Conservation (phyloP, 805 yeast species). For the Sugiyamaella chiloensis region DNA sequence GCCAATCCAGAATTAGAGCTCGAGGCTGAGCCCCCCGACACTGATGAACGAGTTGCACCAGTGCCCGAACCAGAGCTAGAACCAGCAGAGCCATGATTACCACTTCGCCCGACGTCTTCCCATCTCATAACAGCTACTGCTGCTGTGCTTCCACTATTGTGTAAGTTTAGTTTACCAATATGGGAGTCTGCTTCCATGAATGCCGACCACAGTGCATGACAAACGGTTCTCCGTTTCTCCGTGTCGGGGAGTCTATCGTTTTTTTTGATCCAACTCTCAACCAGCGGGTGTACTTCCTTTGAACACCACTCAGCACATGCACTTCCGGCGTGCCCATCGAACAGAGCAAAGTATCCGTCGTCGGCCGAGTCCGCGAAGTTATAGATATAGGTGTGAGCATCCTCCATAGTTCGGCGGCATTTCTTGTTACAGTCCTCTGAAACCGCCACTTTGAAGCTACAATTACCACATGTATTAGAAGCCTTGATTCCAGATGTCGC, state of each 20-base stretch:
- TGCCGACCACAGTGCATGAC: conserved; percentile 63
- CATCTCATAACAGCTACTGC: conserved; percentile 88
- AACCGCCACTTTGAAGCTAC: conserved; percentile 73
- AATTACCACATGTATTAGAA: conserved; percentile 5
- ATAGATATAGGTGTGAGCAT: conserved; percentile 88
- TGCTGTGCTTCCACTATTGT: conserved; percentile 90
- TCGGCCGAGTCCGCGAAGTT: conserved; percentile 79
- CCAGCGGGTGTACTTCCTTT: conserved; percentile 67
- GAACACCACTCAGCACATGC: conserved; percentile 96
- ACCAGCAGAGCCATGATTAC: background rate
- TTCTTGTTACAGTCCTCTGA: conserved; percentile 83
- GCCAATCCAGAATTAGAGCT: background rate
- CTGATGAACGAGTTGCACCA: background rate
- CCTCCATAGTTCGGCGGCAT: conserved; percentile 90
- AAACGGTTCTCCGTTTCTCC: conserved; percentile 41
- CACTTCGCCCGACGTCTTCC: conserved; percentile 51
- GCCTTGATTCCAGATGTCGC: background rate
- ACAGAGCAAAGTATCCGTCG: conserved; percentile 93
- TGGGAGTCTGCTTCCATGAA: conserved; percentile 73
- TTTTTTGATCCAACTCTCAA: conserved; percentile 40
- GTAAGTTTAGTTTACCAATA: conserved; percentile 57
- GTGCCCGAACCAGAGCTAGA: background rate
- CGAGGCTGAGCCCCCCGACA: background rate
- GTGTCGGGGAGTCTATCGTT: conserved; percentile 18
- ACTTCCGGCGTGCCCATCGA: conserved; percentile 97